Conservation (phyloP, 768 basidiomycete genomes). For the Tulasnella sp. region DNA sequence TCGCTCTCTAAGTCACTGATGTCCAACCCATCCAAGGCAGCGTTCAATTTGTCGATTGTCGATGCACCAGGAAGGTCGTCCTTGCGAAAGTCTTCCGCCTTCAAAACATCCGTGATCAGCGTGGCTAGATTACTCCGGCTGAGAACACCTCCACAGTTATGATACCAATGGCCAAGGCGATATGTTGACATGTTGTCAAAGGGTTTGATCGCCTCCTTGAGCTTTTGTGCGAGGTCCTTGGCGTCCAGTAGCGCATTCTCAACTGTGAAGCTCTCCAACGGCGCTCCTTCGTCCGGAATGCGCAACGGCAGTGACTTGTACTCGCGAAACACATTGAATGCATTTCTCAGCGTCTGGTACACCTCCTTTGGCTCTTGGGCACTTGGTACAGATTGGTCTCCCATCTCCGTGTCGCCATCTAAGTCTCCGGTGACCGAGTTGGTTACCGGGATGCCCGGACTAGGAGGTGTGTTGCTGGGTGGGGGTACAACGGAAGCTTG, state of each 20-base stretch:
- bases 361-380: neutral
- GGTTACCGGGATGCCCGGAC: neutral
- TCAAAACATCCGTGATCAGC: neutral
- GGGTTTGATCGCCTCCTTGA: neutral
- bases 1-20: neutral
- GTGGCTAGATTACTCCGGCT: neutral
- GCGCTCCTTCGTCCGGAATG: neutral
- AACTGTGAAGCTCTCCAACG: neutral
- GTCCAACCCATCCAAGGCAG: neutral
- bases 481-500: neutral
- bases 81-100: neutral
- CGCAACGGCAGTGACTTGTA: neutral
- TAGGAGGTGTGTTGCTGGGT: neutral
- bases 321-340: constrained; percentile 1
- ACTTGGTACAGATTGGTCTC: neutral
- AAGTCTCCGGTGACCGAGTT: neutral
- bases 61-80: neutral
- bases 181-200: neutral
- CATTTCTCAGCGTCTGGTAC: neutral
- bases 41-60: neutral
- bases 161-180: neutral
- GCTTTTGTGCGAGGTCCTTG: neutral
- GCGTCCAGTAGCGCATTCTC: neutral
- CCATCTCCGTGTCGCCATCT: neutral
- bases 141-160: neutral